phyloP scores from a whole-genome alignment of 139 green algal genomes.

The Chlorella sp. region DNA sequence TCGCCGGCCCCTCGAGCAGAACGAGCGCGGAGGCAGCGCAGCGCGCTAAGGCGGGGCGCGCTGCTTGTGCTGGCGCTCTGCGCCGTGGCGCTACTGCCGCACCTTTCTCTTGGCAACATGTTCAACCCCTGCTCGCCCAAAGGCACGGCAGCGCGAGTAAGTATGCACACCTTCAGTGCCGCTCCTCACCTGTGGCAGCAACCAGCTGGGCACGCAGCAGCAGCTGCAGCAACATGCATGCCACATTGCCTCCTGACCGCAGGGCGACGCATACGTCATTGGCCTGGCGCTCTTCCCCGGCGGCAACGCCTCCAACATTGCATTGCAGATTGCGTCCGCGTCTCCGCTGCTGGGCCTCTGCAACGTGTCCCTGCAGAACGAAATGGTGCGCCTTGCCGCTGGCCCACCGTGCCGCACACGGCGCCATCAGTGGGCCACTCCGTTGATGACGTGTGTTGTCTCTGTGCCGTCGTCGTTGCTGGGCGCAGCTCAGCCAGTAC shows the following conservation, averaged over 20 bases:
- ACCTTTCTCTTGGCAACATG: no score
- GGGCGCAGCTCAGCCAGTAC: not conserved
- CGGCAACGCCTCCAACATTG: not conserved
- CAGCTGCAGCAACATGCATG: not conserved
- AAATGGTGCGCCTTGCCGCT: not conserved
- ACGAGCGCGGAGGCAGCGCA: no score
- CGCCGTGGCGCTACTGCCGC: no score
- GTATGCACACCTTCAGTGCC: not conserved
- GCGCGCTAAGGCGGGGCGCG: no score
- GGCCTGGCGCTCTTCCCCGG: conserved; percentile 9
- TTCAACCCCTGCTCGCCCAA: conserved; percentile 1
- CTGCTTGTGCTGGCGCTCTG: no score
- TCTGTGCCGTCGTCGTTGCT: not conserved
- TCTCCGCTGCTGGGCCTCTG: conserved; percentile 3
- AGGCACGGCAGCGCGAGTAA: not conserved
- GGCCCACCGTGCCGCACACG: not conserved
- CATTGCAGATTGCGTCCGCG: not conserved
- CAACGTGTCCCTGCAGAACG: conserved; percentile 2
- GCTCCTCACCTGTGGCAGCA: not conserved
- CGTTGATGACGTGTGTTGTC: not conserved
- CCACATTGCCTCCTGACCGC: not conserved
- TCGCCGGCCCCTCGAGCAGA: no score
- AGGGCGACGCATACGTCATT: conserved; percentile 13
- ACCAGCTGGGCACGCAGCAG: not conserved
- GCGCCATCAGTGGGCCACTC: not conserved